phyloP scores from a whole-genome alignment of 371 early-diverging fungal species.

The Gilbertella persicaria region DNA sequence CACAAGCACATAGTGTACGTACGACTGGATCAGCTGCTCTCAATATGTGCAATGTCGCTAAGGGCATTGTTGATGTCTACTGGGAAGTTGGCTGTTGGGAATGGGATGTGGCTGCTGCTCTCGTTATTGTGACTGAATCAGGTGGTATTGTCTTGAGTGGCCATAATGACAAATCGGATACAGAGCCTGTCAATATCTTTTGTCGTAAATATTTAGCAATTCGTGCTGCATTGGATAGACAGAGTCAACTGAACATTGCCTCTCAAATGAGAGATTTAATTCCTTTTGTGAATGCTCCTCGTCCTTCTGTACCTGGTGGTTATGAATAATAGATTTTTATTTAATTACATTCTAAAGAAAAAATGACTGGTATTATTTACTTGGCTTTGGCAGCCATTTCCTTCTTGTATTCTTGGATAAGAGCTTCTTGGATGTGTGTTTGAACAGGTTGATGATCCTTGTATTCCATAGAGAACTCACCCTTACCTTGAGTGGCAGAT shows the following conservation, averaged over 20 bases:
- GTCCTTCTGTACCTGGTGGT: constrained; percentile 51
- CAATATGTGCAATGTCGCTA: constrained; percentile 79
- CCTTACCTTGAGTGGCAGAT: constrained; percentile 95
- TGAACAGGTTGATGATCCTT: constrained; percentile 84
- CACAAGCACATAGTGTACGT: constrained; percentile 74
- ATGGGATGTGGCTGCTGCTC: constrained; percentile 83
- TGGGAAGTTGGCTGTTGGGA: constrained; percentile 91
- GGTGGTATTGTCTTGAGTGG: constrained; percentile 76
- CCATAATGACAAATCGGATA: constrained; percentile 17
- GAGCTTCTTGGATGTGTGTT: constrained; percentile 79
- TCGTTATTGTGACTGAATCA: constrained; percentile 70
- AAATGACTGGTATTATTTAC: constrained; percentile 3
- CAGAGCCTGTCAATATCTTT: constrained; percentile 42
- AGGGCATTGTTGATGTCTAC: constrained; percentile 84
- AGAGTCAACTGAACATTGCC: constrained; percentile 36
- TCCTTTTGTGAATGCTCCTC: constrained; percentile 43
- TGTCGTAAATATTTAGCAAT: constrained; percentile 54
- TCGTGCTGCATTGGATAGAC: constrained; percentile 34
- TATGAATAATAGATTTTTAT: constrained; percentile 21
- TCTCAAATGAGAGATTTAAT: constrained; percentile 48
- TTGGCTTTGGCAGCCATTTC: constrained; percentile 27
- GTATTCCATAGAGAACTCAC: constrained; percentile 98
- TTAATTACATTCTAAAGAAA: background rate
- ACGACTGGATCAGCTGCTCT: constrained; percentile 82
- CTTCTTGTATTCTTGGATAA: constrained; percentile 77